phyloP scores from a whole-genome alignment of 2,329 filamentous ascomycete species.

The Fusarium algeriense region DNA sequence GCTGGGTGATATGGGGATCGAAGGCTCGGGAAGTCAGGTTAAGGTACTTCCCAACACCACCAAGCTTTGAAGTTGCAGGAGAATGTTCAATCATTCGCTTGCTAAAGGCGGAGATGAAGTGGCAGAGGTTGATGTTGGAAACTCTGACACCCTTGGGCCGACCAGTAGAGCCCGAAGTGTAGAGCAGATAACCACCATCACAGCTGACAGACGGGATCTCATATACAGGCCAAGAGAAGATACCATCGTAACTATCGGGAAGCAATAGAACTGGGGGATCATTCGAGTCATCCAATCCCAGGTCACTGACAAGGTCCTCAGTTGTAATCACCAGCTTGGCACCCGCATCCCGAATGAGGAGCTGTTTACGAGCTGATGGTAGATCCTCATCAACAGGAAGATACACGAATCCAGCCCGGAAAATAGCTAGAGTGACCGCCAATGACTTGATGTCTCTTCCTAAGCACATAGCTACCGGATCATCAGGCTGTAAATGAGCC shows the following conservation, averaged over 20 bases:
- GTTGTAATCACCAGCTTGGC: conserved; percentile 18
- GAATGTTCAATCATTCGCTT: conserved; percentile 6
- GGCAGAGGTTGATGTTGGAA: conserved; percentile 14
- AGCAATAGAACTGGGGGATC: neutral
- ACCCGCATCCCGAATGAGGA: conserved; percentile 17
- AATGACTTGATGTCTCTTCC: conserved; percentile 19
- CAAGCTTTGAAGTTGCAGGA: neutral
- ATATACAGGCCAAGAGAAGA: neutral
- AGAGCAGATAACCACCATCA: conserved; percentile 23
- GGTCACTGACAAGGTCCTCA: neutral
- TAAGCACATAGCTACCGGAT: conserved; percentile 15
- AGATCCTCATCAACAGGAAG: conserved; percentile 16
- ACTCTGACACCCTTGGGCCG: conserved; percentile 28
- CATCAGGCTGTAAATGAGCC: neutral
- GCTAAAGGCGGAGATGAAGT: conserved; percentile 24
- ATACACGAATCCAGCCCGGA: conserved; percentile 11
- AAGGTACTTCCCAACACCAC: conserved; percentile 18
- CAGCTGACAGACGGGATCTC: fast-evolving
- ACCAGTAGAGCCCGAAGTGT: conserved; percentile 27
- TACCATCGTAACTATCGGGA: neutral
- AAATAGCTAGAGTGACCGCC: conserved; percentile 23
- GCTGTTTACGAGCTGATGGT: conserved; percentile 12
- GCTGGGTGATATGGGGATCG: conserved; percentile 23
- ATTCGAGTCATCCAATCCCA: neutral
- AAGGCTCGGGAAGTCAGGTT: conserved; percentile 29